Conservation (phyloP, 1,284 basidiomycete genomes). For the Phellinidium pouzarii region DNA sequence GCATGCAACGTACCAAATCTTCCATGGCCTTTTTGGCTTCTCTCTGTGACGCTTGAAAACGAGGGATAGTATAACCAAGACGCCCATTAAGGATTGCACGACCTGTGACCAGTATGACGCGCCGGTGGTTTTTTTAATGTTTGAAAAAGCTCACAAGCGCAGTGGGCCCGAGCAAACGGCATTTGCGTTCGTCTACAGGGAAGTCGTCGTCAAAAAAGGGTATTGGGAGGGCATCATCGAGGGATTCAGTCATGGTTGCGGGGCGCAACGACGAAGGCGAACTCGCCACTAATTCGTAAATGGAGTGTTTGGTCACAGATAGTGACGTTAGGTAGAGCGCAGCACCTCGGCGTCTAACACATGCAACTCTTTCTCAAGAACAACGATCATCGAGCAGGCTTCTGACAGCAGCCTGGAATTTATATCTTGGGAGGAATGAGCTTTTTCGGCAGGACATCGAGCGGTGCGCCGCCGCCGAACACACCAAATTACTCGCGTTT, state of each 20-base stretch:
- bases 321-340: not conserved
- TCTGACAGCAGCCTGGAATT: not conserved
- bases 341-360: not conserved
- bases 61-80: constrained; percentile 80
- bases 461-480: constrained; percentile 33
- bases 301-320: not conserved
- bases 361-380: not conserved
- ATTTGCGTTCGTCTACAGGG: constrained; percentile 54
- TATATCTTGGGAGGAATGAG: constrained; percentile 31
- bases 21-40: constrained; percentile 80
- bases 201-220: constrained; percentile 24
- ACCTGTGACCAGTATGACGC: no score
- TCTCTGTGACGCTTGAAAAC: constrained; percentile 88
- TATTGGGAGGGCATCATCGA: not conserved
- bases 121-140: constrained; percentile 17
- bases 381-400: not conserved
- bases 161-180: constrained; percentile 59
- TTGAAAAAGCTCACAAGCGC: constrained; percentile 49
- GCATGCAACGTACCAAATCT: constrained; percentile 66
- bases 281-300: not conserved
- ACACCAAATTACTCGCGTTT: constrained; percentile 41
- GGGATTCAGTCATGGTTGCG: constrained; percentile 6
- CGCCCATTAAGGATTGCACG: constrained; percentile 80
- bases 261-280: constrained; percentile 7
- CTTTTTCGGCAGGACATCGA: constrained; percentile 41